Percentiles rank a stretch among this genome's conserved stretches.
These are phyloP conservation scores for Aspergillus sclerotioniger DNA, from an alignment of 495 filamentous ascomycete genomes.

Conservation along the genomic window DNA sequence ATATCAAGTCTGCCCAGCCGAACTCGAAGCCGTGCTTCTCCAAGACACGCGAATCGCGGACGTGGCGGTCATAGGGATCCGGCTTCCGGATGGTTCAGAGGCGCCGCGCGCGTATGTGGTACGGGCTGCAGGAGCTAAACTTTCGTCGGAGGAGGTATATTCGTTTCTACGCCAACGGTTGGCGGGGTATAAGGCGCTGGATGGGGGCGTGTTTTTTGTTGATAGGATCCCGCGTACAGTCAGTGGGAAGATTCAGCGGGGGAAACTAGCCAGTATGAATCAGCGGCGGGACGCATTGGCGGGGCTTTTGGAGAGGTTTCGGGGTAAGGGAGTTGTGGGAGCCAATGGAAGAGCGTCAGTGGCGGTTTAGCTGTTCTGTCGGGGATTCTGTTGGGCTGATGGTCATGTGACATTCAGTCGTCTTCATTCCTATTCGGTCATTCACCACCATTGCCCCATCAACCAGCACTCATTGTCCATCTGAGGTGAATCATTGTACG, in stretches of 20 bases:
- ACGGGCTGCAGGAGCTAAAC: not conserved
- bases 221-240: not conserved
- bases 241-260: slow-evolving; percentile 1
- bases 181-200: not conserved
- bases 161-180: not conserved
- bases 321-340: no score
- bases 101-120: slow-evolving; percentile 13
- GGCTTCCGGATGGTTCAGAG: slow-evolving; percentile 19
- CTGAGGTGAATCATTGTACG: no score
- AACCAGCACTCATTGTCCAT: no score
- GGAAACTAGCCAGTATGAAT: slow-evolving; percentile 1
- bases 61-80: slow-evolving; percentile 37
- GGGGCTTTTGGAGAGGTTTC: not conserved
- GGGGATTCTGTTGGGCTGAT: no score
- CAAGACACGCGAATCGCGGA: slow-evolving; percentile 40
- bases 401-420: no score
- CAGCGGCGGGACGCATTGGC: not conserved
- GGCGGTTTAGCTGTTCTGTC: no score
- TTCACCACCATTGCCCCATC: no score
- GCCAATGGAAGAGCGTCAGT: no score
- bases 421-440: no score
- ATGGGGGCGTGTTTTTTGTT: not conserved
- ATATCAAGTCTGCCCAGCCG: slow-evolving; percentile 47
- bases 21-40: slow-evolving; percentile 47
- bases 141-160: not conserved